Base-by-base conservation (phyloP, 2,329 filamentous ascomycete species). In the Aspergillus awamori region DNA sequence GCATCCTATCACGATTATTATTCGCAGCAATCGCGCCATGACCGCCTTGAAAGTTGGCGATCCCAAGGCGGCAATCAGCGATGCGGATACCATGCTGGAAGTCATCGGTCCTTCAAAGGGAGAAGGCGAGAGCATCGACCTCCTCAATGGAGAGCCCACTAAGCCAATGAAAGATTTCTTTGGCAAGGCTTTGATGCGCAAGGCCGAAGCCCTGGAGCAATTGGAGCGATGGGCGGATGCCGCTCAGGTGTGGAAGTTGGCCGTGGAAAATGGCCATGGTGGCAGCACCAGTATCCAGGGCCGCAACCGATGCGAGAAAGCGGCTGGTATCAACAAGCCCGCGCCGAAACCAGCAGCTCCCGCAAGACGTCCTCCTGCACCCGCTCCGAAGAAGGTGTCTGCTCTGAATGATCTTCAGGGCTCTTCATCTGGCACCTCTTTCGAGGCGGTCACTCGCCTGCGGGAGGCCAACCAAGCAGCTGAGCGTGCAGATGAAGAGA, bases 191-290 rank as follows among this genome's bases (percentile, higher is more conserved):
- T 80, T 98, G 30, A 94, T 91, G 79, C 89, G 95, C 57, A 98
- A 98, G 80, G 95, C 95, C 0, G 95, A 99, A 78, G 95, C 93
- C 1, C 83, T 98, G 7, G 95, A 99, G 76, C 90, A 97, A 72
- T 89, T 99, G 83, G 95, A 99, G 79, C 92, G 90, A 73, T 99
- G 94, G 94, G 79, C 81, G 2, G 94, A 98, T 54, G 95, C 95
- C 1, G 88, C 87, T 0, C 80, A 82, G 2, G 87, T 91, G 0
- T 99, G 95, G 95, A 87, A 89, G 69, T 80, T 86, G 58, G 93
- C 92, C 36, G 90, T 98, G 1, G 90, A 96, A 76, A 87, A 86
- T 26, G 92, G 93, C 4, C 87, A 96, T 15, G 94, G 95, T n/a
- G 94, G 93, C 7, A 82, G 89, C 7, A 89, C 89, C 8, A 93